Percentiles rank a stretch among this genome's conserved stretches.
These are phyloP conservation scores for Dissophora ornata DNA, from an alignment of 192 early-diverging fungal genomes.

Conservation along the genomic window DNA sequence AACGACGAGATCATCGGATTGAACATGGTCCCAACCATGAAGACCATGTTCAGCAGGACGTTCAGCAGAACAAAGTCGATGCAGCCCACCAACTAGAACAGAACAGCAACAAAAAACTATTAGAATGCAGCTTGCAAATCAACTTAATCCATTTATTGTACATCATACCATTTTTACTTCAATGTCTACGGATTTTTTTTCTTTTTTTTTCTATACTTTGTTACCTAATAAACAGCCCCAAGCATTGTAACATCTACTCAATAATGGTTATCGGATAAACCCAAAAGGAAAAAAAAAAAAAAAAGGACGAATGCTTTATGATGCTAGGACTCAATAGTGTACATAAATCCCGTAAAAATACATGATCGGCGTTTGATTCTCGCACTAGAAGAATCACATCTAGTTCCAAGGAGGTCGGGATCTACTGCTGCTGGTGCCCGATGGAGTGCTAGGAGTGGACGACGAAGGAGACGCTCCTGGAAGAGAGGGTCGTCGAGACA, in stretches of 20 bases:
- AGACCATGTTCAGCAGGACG: slow-evolving; percentile 49
- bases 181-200: too few species aligned
- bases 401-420: slow-evolving; percentile 14
- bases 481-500: slow-evolving; percentile 17
- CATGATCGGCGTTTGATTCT: too few species aligned
- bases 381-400: background rate
- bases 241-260: too few species aligned
- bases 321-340: too few species aligned
- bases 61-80: slow-evolving; percentile 39
- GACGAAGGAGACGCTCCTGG: background rate
- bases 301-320: too few species aligned
- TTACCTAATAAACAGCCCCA: slow-evolving; percentile 1
- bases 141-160: slow-evolving; percentile 1
- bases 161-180: background rate
- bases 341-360: too few species aligned
- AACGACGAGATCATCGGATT: slow-evolving; percentile 86
- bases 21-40: slow-evolving; percentile 62
- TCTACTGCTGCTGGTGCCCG: slow-evolving; percentile 4
- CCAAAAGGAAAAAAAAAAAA: too few species aligned
- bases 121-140: too few species aligned
- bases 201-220: too few species aligned
- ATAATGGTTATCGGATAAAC: too few species aligned
- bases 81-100: slow-evolving; percentile 16
- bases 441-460: background rate
- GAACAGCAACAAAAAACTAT: too few species aligned